These are phyloP conservation scores for Fusarium goolgardi DNA, from an alignment of 2,329 filamentous ascomycete genomes.

Conservation along the genomic window DNA sequence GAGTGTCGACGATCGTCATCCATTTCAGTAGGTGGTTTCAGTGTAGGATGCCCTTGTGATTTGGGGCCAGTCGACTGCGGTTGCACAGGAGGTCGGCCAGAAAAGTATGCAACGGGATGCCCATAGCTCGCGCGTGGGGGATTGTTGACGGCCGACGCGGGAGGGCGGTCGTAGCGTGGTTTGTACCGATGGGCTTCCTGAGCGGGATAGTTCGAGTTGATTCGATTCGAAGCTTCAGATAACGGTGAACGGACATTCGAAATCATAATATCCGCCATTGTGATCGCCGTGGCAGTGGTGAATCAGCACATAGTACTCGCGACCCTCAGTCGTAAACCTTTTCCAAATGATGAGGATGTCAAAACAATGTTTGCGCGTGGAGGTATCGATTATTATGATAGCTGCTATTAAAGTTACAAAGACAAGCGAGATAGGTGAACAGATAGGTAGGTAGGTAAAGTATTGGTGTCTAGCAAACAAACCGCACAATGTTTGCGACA, in stretches of 20 bases:
- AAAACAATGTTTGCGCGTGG: slow-evolving; percentile 22
- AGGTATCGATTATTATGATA: slow-evolving; percentile 14
- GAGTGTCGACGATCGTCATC: slow-evolving; percentile 55
- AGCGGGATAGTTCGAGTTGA: slow-evolving; percentile 56
- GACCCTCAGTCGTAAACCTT: slow-evolving; percentile 19
- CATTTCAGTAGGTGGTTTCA: slow-evolving; percentile 47
- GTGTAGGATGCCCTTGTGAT: slow-evolving; percentile 29
- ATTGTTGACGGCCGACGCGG: slow-evolving; percentile 26
- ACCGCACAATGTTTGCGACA: slow-evolving; percentile 16
- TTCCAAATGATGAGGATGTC: slow-evolving; percentile 23
- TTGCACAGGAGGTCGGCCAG: slow-evolving; percentile 28
- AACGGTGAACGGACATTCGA: slow-evolving; percentile 56
- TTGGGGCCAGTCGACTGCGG: slow-evolving; percentile 31
- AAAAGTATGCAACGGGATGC: slow-evolving; percentile 33
- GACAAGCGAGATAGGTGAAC: not conserved
- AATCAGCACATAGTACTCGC: slow-evolving; percentile 54
- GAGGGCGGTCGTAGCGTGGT: slow-evolving; percentile 46
- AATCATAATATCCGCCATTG: slow-evolving; percentile 51
- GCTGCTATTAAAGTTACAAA: not conserved
- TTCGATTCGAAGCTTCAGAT: slow-evolving; percentile 60
- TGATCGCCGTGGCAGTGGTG: slow-evolving; percentile 37
- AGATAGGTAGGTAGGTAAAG: slow-evolving; percentile 1
- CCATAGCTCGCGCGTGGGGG: slow-evolving; percentile 29
- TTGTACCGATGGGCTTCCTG: slow-evolving; percentile 49
- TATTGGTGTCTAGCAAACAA: slow-evolving; percentile 23